These are phyloP conservation scores for Boletus semigastroideus DNA, from an alignment of 1,284 basidiomycete species.

Conservation along the genomic window DNA sequence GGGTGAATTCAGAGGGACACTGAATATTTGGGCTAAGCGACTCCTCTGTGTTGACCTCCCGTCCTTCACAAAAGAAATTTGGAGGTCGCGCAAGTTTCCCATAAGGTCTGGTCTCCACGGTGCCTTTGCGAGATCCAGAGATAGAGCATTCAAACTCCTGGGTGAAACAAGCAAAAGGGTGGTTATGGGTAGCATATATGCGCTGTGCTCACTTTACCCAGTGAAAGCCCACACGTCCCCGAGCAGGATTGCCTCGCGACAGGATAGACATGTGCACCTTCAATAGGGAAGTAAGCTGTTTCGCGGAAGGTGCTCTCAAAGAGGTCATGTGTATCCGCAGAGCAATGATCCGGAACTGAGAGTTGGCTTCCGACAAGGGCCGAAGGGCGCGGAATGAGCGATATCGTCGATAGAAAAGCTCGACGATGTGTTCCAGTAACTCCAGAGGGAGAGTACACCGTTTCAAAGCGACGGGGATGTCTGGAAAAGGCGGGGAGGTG, in stretches of 20 bases:
- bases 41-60: conserved; percentile 25
- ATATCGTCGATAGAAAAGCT: conserved; percentile 19
- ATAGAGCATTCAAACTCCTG: conserved; percentile 21
- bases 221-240: conserved; percentile 16
- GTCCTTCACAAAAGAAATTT: conserved; percentile 28
- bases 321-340: conserved; percentile 29
- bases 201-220: conserved; percentile 31
- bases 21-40: conserved; percentile 26
- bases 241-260: conserved; percentile 7
- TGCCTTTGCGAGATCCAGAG: conserved; percentile 21
- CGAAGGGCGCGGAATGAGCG: conserved; percentile 22
- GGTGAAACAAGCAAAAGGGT: not conserved
- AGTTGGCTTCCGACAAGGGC: conserved; percentile 25
- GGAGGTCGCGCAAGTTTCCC: conserved; percentile 15
- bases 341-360: conserved; percentile 24
- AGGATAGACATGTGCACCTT: conserved; percentile 28
- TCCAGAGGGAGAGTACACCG: conserved; percentile 24
- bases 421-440: conserved; percentile 28
- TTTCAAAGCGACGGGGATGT: conserved; percentile 3
- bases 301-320: conserved; percentile 20
- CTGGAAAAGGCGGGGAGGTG: conserved; percentile 23
- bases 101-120: conserved; percentile 28
- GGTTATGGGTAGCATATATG: conserved; percentile 21
- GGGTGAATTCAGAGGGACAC: conserved; percentile 10
- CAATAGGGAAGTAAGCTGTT: conserved; percentile 22